These are phyloP conservation scores for Parachaetomium inaequale DNA, from an alignment of 495 filamentous ascomycete species.

Conservation along the genomic window DNA sequence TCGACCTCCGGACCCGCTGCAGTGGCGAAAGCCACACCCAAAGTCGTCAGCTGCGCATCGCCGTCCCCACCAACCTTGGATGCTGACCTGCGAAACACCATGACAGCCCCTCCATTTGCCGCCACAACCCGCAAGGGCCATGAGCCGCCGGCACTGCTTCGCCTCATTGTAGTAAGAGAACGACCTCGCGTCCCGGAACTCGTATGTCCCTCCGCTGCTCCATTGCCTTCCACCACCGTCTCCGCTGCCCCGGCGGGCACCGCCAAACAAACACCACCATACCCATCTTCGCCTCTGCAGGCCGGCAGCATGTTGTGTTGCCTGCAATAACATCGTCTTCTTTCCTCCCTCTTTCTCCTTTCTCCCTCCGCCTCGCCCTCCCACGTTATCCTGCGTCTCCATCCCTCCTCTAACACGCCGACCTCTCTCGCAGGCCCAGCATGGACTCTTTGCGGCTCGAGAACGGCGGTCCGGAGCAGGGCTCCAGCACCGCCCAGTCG, in stretches of 20 bases:
- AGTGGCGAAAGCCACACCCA: conserved; percentile 23
- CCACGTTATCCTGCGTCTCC: background rate
- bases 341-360: background rate
- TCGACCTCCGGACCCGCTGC: conserved; percentile 14
- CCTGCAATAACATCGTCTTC: conserved; percentile 2
- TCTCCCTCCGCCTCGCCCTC: background rate
- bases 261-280: conserved; percentile 5
- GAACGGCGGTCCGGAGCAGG: conserved; percentile 20
- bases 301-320: conserved; percentile 15
- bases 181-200: conserved; percentile 6
- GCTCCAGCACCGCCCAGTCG: conserved; percentile 33
- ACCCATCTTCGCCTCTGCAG: conserved; percentile 2
- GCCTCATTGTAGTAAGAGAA: conserved; percentile 17
- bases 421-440: conserved; percentile 23
- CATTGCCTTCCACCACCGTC: conserved; percentile 2
- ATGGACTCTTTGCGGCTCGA: conserved; percentile 26
- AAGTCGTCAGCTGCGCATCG: conserved; percentile 19
- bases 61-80: conserved; percentile 10
- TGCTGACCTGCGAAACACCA: conserved; percentile 6
- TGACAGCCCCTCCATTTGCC: conserved; percentile 25
- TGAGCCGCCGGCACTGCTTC: conserved; percentile 29
- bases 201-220: conserved; percentile 21
- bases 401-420: conserved; percentile 18
- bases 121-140: conserved; percentile 29
- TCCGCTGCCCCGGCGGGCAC: background rate